phyloP scores from a whole-genome alignment of 495 filamentous ascomycete species.

The Stereocaulon alpinum region DNA sequence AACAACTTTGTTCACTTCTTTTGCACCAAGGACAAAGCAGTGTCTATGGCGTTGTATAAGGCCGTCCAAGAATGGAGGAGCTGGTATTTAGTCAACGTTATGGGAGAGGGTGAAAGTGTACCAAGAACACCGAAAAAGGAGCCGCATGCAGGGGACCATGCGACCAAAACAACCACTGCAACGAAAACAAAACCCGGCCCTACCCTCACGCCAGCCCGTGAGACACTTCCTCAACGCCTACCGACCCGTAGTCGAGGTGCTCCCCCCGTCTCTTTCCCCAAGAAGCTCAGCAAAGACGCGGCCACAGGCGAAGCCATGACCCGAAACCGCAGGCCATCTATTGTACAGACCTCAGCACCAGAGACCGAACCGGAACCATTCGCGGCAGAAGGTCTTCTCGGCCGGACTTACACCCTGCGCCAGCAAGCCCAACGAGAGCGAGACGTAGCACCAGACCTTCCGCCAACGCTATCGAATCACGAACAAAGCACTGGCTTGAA shows the following conservation, averaged over 20 bases:
- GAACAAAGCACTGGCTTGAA: conserved; percentile 9
- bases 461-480: background rate
- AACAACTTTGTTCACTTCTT: conserved; percentile 91
- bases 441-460: conserved; percentile 28
- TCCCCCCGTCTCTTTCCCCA: conserved; percentile 37
- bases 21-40: conserved; percentile 56
- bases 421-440: conserved; percentile 45
- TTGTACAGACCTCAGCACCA: conserved; percentile 14
- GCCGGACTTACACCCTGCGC: conserved; percentile 52
- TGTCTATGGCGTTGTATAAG: conserved; percentile 57
- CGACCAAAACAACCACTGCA: conserved; percentile 19
- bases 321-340: conserved; percentile 18
- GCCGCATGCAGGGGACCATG: conserved; percentile 1
- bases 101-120: conserved; percentile 41
- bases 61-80: conserved; percentile 73
- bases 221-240: conserved; percentile 34
- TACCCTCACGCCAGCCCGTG: conserved; percentile 44
- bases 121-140: conserved; percentile 13
- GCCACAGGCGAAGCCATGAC: conserved; percentile 16
- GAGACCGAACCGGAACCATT: conserved; percentile 40
- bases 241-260: conserved; percentile 34
- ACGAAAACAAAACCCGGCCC: conserved; percentile 15
- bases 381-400: conserved; percentile 47
- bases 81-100: conserved; percentile 69
- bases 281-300: conserved; percentile 28